Evolutionary conservation across 2,329 filamentous ascomycete genomes (phyloP), one percentile per base, ranked within the genome.

Genomic region (Pyricularia grisea): DNA sequence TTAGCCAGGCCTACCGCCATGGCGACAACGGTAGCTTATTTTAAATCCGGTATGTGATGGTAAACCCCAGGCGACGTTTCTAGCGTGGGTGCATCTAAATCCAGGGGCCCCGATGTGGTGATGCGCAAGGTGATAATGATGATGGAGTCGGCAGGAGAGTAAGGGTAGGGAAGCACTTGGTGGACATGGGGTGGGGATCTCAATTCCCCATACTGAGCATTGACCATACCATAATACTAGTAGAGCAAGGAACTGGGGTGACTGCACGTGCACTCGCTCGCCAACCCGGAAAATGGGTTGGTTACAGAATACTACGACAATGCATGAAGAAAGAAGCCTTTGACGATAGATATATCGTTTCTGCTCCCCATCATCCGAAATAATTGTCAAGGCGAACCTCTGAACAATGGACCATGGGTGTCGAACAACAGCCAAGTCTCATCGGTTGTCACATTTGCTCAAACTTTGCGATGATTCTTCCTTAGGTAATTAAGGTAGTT

Each of bases 1-100:
- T 77, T 80, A 71, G 76, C 76, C 67, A 84, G 73, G 70, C 84
- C 84, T 72, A 86, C 82, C 70, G 85, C 83, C 85, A 88, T 87
- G 23, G 72, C 23, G 65, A 30, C 23, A 30, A 61, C 23, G 61
- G n/a, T 42, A 66, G 55, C 42, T 58, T 60, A 25, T 20, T 66
- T 55, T 65, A 25, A 23, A 25, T 11, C n/a, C 9, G 31, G n/a
- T 27, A 25, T 27, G 31, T 17, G 42, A 6, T 28, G 27, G 27
- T 28, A 30, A 9, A 9, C 25, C 14, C 9, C 14, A 25, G 14
- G 2, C 30, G 60, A 7, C 30, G 60, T 20, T 63, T 6, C 5
- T 63, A 20, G 14, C 14, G 27, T 5, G 25, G 3, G 20, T 28
- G 60, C 60, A 63, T 63, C 25, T 27, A 30, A 63, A 30, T 12